Evolutionary conservation across 2,329 filamentous ascomycete genomes (phyloP), one percentile per base, ranked within the genome.

Genomic region (Cladophialophora bantiana): DNA sequence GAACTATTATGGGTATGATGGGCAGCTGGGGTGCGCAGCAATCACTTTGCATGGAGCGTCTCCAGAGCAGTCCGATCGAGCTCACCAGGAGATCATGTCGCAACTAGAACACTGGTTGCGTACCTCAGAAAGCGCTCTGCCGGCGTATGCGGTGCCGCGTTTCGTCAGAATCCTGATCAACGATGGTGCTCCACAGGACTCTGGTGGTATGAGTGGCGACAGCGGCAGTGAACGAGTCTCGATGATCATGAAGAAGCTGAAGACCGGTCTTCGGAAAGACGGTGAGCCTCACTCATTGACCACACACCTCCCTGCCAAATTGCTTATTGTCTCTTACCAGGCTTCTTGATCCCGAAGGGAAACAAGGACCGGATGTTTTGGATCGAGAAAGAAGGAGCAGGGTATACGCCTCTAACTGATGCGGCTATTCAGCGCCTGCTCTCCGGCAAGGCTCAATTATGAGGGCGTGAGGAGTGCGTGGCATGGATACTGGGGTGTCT

Each of bases 1-100:
- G 69, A 71, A 71, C 55, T 42, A 53, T 15, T 71, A 70, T 55
- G 69, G 69, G 4, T 71, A 71, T 31, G 66, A 68, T 48, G 66
- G 66, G 18, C 66, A 68, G 20, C 52, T 68, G 56, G 66, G 66
- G 15, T 68, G 66, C 31, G 67, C 67, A 9, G 67, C 67, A 12
- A 64, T 69, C 9, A 69, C 67, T 2, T 64, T 69, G 52, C 18
- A 58, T 10, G 31, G 36, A 12, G 54, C 32, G 31, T 36, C 42
- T n/a, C 12, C 31, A 32, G 20, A 45, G 40, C 15, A 35, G 13
- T 18, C 31, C 36, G 48, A 40, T 26, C 31, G 18, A 53, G 18
- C 31, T 18, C 31, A 64, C 50, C 40, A 31, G n/a, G 57, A 69
- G 3, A 64, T 59, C n/a, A 59, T 66, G 10, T 48, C 42, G 26